Base-by-base conservation (phyloP, 257 asterid genomes). In the Fraxinus americana region DNA sequence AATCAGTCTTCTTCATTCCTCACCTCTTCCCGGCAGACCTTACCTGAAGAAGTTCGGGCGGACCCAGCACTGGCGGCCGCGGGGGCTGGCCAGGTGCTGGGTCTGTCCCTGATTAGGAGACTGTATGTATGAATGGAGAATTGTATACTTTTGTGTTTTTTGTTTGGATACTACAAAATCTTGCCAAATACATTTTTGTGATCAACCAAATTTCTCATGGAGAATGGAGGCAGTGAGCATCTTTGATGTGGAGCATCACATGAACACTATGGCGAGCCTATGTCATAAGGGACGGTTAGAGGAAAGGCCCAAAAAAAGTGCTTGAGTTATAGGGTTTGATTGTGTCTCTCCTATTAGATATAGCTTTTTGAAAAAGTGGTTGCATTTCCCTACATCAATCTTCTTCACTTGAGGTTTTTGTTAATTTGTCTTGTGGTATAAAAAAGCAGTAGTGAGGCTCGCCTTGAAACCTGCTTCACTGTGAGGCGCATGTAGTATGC, bases 161-260 rank as follows among this genome's bases (percentile, higher is more conserved):
- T 61, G 67, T 23, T 7, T n/a, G 32, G 30, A 21, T 59, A 7
- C 14, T 59, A 61, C 16, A 23, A 8, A 61, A 19, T 54, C 2
- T 54, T 54, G 27, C 65, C 65, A 61, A 61, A 61, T 61, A 61
- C 67, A 4, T 63, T 23, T 63, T 41, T 63, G 34, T 61, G 68
- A 61, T 23, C 8, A 61, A 61, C 68, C 68, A 61, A 63, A 9
- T 63, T 63, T 16, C 69, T 54, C 11, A 0, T 54, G 65, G 65
- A 54, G 65, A 54, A 54, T 54, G 65, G 21, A 19, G 32, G 34
- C 19, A 63, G 5, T 23, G 69, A 23, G 32, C 14, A 25, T 61
- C 68, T 5, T 23, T 59, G 29, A 52, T 52, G 63, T 0, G 63
- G 63, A 54, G 65, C 27, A 54, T 54, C 23, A 16, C 65, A 54